Percentiles rank a stretch among this genome's conserved stretches.
Evolutionary conservation across 116 monocot genomes (phyloP).

Genomic region (Thalassia testudinum): DNA sequence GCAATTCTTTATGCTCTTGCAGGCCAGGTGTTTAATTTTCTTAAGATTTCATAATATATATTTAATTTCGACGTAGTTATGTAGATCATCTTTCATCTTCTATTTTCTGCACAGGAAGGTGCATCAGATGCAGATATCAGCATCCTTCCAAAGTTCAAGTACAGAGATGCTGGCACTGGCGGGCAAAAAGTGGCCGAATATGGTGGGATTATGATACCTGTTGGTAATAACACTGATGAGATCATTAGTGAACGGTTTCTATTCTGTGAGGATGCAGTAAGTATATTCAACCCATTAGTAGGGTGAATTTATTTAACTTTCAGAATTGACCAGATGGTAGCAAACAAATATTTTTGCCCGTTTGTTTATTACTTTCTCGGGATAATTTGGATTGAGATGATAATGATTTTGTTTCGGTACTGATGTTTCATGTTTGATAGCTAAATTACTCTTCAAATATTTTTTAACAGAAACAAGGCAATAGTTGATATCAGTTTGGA

Average conservation of each 20-base stretch:
- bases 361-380: no score
- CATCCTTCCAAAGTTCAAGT: slow-evolving; percentile 73
- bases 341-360: no score
- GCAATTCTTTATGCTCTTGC: slow-evolving; percentile 82
- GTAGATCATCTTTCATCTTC: background rate
- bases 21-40: slow-evolving; percentile 43
- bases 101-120: slow-evolving; percentile 43
- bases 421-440: no score
- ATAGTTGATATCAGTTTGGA: no score
- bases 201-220: slow-evolving; percentile 55
- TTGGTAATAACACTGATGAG: slow-evolving; percentile 23
- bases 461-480: no score
- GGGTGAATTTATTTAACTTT: no score
- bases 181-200: slow-evolving; percentile 19
- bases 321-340: no score
- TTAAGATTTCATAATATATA: background rate
- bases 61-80: background rate
- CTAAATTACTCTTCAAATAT: no score
- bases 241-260: slow-evolving; percentile 28
- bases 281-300: no score
- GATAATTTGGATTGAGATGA: no score
- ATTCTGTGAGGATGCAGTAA: slow-evolving; percentile 64
- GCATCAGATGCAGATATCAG: slow-evolving; percentile 75
- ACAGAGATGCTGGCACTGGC: slow-evolving; percentile 13
- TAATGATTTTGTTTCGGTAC: no score